These are phyloP conservation scores for Paramecium biaurelia DNA, from an alignment of 73 alveolate species.

Conservation along the genomic window DNA sequence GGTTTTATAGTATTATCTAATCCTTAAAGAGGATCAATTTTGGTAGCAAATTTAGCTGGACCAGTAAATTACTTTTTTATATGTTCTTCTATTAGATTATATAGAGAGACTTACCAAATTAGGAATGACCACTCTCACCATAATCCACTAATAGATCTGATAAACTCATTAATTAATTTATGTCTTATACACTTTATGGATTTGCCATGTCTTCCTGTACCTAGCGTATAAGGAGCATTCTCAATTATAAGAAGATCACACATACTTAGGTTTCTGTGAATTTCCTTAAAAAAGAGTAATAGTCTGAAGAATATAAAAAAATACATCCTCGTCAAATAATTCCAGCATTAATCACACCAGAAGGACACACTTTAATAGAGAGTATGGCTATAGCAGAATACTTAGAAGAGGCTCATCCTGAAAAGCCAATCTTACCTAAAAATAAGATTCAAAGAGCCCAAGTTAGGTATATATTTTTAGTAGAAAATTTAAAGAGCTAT, in stretches of 20 bases:
- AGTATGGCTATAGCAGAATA: constrained; percentile 3
- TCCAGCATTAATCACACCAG: constrained; percentile 16
- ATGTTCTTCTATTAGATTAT: not conserved
- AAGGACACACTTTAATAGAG: not conserved
- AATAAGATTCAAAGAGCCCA: not conserved
- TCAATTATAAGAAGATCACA: not conserved
- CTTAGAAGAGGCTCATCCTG: not conserved
- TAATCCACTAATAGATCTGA: constrained; percentile 11
- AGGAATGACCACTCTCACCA: constrained; percentile 9
- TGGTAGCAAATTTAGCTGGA: constrained; percentile 6
- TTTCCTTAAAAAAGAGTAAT: not conserved
- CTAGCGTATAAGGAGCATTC: not conserved
- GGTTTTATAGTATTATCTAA: not conserved
- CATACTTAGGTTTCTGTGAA: not conserved
- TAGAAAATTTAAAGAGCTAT: not conserved
- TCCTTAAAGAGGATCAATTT: not conserved
- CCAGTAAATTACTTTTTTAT: not conserved
- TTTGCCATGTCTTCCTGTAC: constrained; percentile 30
- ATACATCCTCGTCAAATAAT: constrained; percentile 33
- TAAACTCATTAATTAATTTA: constrained; percentile 5
- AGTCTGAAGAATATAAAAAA: not conserved
- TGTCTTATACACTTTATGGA: constrained; percentile 45
- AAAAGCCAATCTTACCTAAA: not conserved
- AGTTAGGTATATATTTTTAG: not conserved
- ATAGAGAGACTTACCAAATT: not conserved